Base-by-base conservation (phyloP, 148 eudicot species). In the Chenopodium quinoa region DNA sequence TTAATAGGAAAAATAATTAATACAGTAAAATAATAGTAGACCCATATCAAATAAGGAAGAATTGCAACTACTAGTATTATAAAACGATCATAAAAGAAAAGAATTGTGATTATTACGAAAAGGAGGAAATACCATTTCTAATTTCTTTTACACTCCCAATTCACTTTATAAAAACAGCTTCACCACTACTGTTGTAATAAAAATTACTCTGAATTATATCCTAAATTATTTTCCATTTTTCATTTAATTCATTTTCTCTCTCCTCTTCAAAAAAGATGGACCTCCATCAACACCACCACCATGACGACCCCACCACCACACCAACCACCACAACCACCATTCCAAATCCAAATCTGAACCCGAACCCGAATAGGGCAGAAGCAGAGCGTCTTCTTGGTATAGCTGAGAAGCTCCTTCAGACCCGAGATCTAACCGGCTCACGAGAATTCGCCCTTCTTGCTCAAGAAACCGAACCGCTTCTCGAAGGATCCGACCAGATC, bases 401-500 rank as follows among this genome's bases (percentile, higher is more conserved):
- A 80, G 92, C 99, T 54, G 93, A 89, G 40, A 96, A 96, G 85
- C 97, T 96, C 70, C 87, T 96, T 50, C 84, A 84, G 25, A 69
- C 77, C 83, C 86, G 89, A 52, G 99, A 96, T 83, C 88, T 90
- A 65, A 74, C 80, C 80, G 91, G 97, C 47, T 87, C 88, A 19
- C 80, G 92, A 23, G 98, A 93, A 77, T 96, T 96, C 89, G 98
- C 98, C n/a, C 80, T 94, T 37, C 64, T 93, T 10, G 98, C 99
- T 0, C 98, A 93, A 66, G 99, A 96, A 80, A 88, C 97, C 20
- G 97, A 92, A 54, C 93, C 98, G 0, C 82, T 93, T 0, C 76
- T 90, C 13, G 95, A 93, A 8, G 92, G 91, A 76, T 79, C 97
- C 82, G 97, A 96, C 82, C 98, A 92, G 91, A 96, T 96, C 92